Base-by-base conservation (phyloP, 352 stramenopile genomes). In the Pythium guiyangense region DNA sequence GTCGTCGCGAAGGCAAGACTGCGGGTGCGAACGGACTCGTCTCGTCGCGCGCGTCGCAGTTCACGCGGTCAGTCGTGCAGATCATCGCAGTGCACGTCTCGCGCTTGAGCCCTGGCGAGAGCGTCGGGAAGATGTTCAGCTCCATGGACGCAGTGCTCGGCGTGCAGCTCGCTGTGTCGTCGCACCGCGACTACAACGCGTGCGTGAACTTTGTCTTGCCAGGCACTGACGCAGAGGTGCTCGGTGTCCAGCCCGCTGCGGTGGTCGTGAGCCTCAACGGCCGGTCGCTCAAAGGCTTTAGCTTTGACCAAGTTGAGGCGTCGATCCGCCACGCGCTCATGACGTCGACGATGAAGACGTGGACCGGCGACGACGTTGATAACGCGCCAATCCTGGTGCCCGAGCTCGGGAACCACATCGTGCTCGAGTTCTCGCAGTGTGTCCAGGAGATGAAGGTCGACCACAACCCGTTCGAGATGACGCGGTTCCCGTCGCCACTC, bases 381-480 rank as follows among this genome's bases (percentile, higher is more conserved):
- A 48, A 60, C 20, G 49, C 25, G 22, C 45, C 37, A 22, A 55
- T 74, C 6, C 61, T 67, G 8, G 66, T 88, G n/a, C 67, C 70
- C 3, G 64, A 67, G 20, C 37, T 68, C 12, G 65, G 63, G 1
- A 58, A 67, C 2, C 52, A 63, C 27, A 64, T 83, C 20, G 52
- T 74, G 43, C 64, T 93, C 26, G 75, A 88, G 44, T 77, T 91
- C 29, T 75, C 72, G 4, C 84, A 93, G 55, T 62, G 67, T 39
- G 77, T 84, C 6, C 72, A 89, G 29, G 75, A 80, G 54, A 75
- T 87, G 65, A 76, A 76, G 5, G 69, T 90, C 42, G 83, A 92
- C 63, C 73, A 69, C 49, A 88, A 88, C 46, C 70, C 71, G 37
- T 86, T 79, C 49, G 70, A 77, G 17, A 62, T 94, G 58, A 92